These are phyloP conservation scores for Hypoxylon perforatum DNA, from an alignment of 495 filamentous ascomycete genomes.

Conservation along the genomic window DNA sequence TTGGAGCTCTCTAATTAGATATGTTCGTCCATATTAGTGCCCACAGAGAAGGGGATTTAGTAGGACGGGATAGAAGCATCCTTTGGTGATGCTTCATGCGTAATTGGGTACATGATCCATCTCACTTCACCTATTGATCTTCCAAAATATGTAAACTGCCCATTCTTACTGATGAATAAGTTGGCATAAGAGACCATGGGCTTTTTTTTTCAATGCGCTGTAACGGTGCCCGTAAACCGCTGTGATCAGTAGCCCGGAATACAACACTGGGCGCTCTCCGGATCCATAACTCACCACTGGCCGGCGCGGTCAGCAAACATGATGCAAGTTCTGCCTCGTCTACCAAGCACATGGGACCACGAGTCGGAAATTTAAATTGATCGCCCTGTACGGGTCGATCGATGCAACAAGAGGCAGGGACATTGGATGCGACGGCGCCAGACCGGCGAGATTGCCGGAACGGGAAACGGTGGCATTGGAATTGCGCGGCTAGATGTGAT, in stretches of 20 bases:
- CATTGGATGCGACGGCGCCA: conserved; percentile 60
- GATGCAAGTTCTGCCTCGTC: conserved; percentile 28
- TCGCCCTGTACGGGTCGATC: conserved; percentile 54
- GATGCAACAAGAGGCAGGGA: conserved; percentile 67
- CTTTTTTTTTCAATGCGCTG: conserved; percentile 11
- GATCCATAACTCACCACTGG: conserved; percentile 62
- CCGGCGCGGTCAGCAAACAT: conserved; percentile 48
- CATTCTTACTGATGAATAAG: conserved; percentile 2
- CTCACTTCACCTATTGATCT: neutral
- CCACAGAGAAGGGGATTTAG: no score
- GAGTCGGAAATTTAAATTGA: neutral
- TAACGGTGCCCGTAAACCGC: neutral
- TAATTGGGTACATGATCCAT: neutral
- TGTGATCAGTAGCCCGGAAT: conserved; percentile 48
- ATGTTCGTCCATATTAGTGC: no score
- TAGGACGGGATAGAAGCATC: no score
- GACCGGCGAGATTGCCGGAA: conserved; percentile 15
- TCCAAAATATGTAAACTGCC: conserved; percentile 3
- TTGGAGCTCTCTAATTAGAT: no score
- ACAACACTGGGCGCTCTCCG: conserved; percentile 66
- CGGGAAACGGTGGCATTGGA: conserved; percentile 37
- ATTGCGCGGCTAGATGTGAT: conserved; percentile 43
- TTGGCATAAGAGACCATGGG: neutral
- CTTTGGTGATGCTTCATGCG: neutral
- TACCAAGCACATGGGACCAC: conserved; percentile 30